A percentile compares a stretch with the other conserved stretches of the same genome.
Evolutionary conservation across 2,329 filamentous ascomycete species (phyloP).

Genomic region (Tolypocladium pustulatum): DNA sequence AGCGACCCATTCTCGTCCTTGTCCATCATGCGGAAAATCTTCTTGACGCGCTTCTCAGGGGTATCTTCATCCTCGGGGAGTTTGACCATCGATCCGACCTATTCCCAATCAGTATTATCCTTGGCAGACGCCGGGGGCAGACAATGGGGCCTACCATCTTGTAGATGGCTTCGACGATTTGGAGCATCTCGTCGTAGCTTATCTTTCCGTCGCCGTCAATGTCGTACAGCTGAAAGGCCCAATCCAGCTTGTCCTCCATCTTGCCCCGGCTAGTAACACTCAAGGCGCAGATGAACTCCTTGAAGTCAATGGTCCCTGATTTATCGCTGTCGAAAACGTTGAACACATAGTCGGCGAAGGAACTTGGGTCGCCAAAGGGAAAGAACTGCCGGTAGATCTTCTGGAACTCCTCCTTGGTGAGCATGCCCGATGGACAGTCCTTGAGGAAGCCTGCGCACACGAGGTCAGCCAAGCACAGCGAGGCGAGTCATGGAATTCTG

Average conservation of each 20-base stretch:
- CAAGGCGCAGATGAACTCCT: conserved; percentile 97
- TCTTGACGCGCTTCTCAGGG: conserved; percentile 92
- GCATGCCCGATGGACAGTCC: conserved; percentile 92
- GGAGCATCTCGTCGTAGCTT: conserved; percentile 97
- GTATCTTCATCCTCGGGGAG: conserved; percentile 97
- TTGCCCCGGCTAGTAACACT: conserved; percentile 95
- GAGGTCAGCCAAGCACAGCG: neutral
- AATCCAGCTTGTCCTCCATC: conserved; percentile 99
- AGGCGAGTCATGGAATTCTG: neutral
- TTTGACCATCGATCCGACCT: conserved; percentile 99
- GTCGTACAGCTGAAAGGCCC: conserved; percentile 98
- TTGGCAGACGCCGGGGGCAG: neutral
- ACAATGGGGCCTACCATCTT: conserved; percentile 65
- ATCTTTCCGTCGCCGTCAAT: conserved; percentile 99
- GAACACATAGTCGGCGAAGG: conserved; percentile 98
- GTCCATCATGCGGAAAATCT: conserved; percentile 99
- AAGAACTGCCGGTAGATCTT: conserved; percentile 99
- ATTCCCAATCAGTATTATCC: neutral
- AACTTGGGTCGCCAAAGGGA: conserved; percentile 93
- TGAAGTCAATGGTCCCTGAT: conserved; percentile 96
- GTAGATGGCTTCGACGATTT: conserved; percentile 98
- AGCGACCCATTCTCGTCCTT: conserved; percentile 98
- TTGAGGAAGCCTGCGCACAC: conserved; percentile 73
- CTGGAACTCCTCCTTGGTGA: conserved; percentile 97
- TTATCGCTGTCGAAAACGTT: conserved; percentile 98